Evolutionary conservation across 768 basidiomycete species (phyloP), one percentile per base, ranked within the genome.

Genomic region (Mycena rosella): DNA sequence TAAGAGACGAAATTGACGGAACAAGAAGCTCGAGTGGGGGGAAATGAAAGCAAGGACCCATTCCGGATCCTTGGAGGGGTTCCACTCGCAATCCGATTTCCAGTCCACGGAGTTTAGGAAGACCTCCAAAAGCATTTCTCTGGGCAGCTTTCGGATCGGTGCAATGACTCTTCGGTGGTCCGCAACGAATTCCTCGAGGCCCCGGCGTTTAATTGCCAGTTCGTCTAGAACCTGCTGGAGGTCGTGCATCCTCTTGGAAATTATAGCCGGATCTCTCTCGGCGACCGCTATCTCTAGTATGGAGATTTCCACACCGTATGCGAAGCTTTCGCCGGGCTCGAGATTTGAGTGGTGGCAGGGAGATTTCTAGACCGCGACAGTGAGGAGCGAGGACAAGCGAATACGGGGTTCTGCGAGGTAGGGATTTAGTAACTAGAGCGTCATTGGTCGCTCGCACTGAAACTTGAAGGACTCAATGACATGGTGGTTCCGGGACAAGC

Each of bases 91-190:
- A n/a, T n/a, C n/a, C n/a, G n/a, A 26, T 18, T 56, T 29, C 38
- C 38, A 18, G 6, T 13, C 47, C 6, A 2, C 38, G 27, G 54
- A 45, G 9, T 40, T 54, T n/a, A 57, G 5, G 36, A 64, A 64
- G 5, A 64, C 49, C 22, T 56, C 54, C 27, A 24, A 47, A n/a
- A 64, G 32, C n/a, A 64, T 45, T 48, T 64, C 63, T 18, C 2
- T 20, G 44, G 62, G 63, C 10, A 64, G 24, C 4, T 4, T 29
- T 3, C 53, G 53, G 10, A 64, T 40, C 11, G 49, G 42, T 6
- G 57, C 20, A 11, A 32, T 5, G n/a, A 59, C 24, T 15, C 6
- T 27, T 1, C 10, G 32, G 47, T 52, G 32, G 48, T 48, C 48
- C 20, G 18, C 42, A 34, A 58, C 44, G 57, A 47, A 45, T 20